A percentile compares a stretch with the other conserved stretches of the same genome.
These are phyloP conservation scores for Pleurotus ostreatus DNA, from an alignment of 768 basidiomycete species.

Conservation along the genomic window DNA sequence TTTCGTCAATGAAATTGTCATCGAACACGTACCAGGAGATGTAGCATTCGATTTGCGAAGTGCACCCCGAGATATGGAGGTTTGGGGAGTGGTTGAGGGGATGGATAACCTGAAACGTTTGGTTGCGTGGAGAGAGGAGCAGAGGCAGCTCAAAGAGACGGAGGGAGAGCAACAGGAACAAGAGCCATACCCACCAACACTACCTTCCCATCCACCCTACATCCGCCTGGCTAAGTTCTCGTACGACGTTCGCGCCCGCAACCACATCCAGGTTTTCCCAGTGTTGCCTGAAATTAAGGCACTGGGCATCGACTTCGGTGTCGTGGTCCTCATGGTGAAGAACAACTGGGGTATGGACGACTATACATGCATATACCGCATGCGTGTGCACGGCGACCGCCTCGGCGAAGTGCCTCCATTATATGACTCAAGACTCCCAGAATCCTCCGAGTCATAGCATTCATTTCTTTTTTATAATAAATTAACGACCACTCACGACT, in stretches of 20 bases:
- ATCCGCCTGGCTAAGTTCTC: slow-evolving; percentile 66
- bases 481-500: neutral
- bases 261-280: slow-evolving; percentile 78
- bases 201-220: slow-evolving; percentile 43
- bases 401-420: slow-evolving; percentile 38
- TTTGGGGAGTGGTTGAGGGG: slow-evolving; percentile 89
- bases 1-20: slow-evolving; percentile 68
- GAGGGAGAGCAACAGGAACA: slow-evolving; percentile 28
- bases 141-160: slow-evolving; percentile 29
- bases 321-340: slow-evolving; percentile 76
- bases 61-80: slow-evolving; percentile 83
- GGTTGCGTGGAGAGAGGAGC: slow-evolving; percentile 47
- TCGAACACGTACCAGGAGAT: slow-evolving; percentile 87
- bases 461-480: slow-evolving; percentile 4
- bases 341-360: slow-evolving; percentile 85
- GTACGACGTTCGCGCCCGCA: slow-evolving; percentile 55
- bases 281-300: slow-evolving; percentile 61
- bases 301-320: slow-evolving; percentile 77
- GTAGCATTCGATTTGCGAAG: slow-evolving; percentile 76
- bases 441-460: neutral
- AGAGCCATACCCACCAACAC: slow-evolving; percentile 40
- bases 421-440: slow-evolving; percentile 12
- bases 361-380: slow-evolving; percentile 86
- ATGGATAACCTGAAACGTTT: slow-evolving; percentile 64
- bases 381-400: slow-evolving; percentile 72